Evolutionary conservation across 192 early-diverging fungal species (phyloP), one percentile per base, ranked within the genome.

Genomic region (Backusella morwellensis): DNA sequence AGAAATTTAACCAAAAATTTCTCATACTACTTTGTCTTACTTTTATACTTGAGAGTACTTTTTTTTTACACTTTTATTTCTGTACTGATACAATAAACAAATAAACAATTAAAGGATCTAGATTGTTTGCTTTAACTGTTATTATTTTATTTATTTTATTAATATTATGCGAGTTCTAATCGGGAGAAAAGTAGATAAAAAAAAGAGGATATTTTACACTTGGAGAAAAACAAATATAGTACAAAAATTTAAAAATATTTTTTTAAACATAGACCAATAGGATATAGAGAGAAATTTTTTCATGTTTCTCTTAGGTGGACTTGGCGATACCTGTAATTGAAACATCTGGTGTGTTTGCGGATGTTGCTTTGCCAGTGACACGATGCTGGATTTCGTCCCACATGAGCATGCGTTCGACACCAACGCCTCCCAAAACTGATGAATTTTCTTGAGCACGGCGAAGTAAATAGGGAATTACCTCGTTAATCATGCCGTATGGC

Each of bases 361-460:
- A 5, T 50, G 47, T 0, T 32, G 41, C 41, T 21, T 68, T 75
- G 21, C 81, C 81, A 40, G 35, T 66, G 17, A 84, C 66, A 12
- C 88, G 83, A 14, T 77, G 70, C 68, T 80, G 82, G 74, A 93
- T 74, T 80, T 95, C 93, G 50, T 84, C 80, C 86, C 89, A 87
- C 72, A 93, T 77, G 50, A 86, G 35, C 12, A 75, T 68, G n/a
- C 88, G 87, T 81, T 95, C 93, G 34, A 79, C 68, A 35, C 78
- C 71, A 70, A 90, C 89, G 35, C 90, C 89, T 14, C 88, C 89
- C 44, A 96, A 81, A 2, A 98, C 88, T 32, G 92, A 88, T 8
- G 91, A 89, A 87, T 99, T 99, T 83, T 99, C 97, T 85, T 96
- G 93, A 38, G 95, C 97, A 32, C 97, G 91, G 36, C 97, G 93